Base-by-base conservation (phyloP, 345 rosid genomes). In the Clausena lansium region DNA sequence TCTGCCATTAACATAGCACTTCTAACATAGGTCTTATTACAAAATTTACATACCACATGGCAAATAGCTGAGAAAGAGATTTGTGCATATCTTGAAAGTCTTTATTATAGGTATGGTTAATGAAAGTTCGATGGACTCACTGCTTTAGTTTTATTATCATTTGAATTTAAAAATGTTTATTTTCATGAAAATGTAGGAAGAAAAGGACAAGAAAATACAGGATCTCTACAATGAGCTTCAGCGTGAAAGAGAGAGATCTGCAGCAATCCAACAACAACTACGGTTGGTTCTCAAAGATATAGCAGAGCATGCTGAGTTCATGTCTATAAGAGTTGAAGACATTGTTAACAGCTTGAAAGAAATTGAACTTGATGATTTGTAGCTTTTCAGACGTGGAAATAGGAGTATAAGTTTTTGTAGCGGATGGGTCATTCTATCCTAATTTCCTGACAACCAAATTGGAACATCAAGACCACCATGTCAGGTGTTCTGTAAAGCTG, bases 181-280 rank as follows among this genome's bases (percentile, higher is more conserved):
- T 69, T 45, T 27, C n/a, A 1, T 28, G 60, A 50, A 63, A 35
- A 52, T 65, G 76, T 85, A 84, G 87, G 84, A 84, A 78, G 85
- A 86, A 75, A 84, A 84, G 55, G 84, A 80, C 70, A 78, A 70
- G 80, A 80, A 80, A 81, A 86, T 82, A 58, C 83, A 67, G 84
- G 84, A 82, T 70, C 67, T 86, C 58, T 76, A 36, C 38, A 57
- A 80, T 17, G 84, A 86, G 70, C 82, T 86, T 70, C 82, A 76
- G 67, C 65, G 2, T 7, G 85, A 81, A 80, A 82, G 71, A 78
- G 78, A 82, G 54, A 66, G 71, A 41, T 80, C 83, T 52, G 76
- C 84, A 24, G 79, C 58, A 38, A 27, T 82, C 73, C 84, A 47
- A 22, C 81, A 78, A 30, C 85, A 86, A 57, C 74, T 86, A 70